Conservation (phyloP, 805 yeast species). For the Lipomyces starkeyi region DNA sequence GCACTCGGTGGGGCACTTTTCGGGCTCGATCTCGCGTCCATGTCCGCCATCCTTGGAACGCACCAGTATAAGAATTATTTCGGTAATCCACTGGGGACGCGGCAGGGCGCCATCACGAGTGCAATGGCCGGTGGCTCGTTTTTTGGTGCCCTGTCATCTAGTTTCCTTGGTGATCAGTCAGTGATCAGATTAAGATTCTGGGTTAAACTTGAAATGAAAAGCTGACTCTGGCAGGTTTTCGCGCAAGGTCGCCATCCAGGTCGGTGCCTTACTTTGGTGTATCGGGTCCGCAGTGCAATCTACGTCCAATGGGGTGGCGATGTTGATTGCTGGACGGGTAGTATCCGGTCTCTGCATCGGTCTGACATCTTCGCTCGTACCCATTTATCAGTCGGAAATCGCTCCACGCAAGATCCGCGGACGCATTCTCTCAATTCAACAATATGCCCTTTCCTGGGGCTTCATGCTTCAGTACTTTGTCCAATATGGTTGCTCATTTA, state of each 20-base stretch:
- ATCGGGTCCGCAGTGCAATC: neutral
- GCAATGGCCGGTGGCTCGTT: neutral
- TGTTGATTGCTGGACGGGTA: slow-evolving; percentile 65
- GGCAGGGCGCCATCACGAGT: neutral
- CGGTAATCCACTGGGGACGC: neutral
- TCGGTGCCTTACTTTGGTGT: neutral
- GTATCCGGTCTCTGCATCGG: slow-evolving; percentile 86
- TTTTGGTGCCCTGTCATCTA: neutral
- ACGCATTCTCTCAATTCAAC: slow-evolving; percentile 80
- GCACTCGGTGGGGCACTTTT: neutral
- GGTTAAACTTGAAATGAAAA: neutral
- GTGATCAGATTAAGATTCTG: neutral
- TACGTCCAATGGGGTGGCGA: neutral
- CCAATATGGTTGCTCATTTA: slow-evolving; percentile 52
- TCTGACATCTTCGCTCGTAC: slow-evolving; percentile 76
- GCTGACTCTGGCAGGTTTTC: neutral
- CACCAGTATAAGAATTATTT: too few species aligned
- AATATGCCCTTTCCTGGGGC: slow-evolving; percentile 61
- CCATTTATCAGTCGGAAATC: too few species aligned
- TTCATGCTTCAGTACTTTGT: neutral
- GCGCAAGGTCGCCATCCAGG: neutral
- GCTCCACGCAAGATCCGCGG: slow-evolving; percentile 87
- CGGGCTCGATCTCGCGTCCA: neutral
- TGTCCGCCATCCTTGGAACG: neutral
- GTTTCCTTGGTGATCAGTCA: neutral